A percentile compares a stretch with the other conserved stretches of the same genome.
phyloP scores from a whole-genome alignment of 2,329 filamentous ascomycete genomes.

The Neonectria punicea region DNA sequence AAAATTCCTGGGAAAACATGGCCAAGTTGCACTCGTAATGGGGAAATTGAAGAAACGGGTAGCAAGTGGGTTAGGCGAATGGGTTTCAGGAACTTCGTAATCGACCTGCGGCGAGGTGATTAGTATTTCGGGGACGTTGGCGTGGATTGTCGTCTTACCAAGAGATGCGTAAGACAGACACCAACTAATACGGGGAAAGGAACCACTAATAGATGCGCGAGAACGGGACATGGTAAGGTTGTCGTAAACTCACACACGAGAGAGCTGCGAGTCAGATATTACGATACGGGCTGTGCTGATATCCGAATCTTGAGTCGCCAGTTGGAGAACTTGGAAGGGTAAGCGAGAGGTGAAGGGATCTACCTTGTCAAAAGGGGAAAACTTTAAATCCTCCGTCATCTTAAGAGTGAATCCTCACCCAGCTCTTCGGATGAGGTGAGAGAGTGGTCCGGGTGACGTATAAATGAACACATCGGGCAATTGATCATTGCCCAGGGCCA shows the following conservation, averaged over 20 bases:
- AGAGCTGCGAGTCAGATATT: conserved; percentile 18
- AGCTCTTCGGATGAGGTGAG: background rate
- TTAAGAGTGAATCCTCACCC: background rate
- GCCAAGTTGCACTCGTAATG: background rate
- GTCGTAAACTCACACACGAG: background rate
- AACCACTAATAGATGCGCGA: background rate
- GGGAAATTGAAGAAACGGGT: background rate
- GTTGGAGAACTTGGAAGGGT: background rate
- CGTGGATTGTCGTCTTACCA: background rate
- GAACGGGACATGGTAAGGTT: background rate
- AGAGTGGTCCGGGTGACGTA: background rate
- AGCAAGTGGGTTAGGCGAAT: background rate
- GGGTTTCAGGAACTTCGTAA: conserved; percentile 1
- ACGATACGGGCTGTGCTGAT: conserved; percentile 1
- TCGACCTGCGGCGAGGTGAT: conserved; percentile 1
- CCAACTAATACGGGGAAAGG: background rate
- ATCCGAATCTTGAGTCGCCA: conserved; percentile 6
- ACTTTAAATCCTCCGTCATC: conserved; percentile 21
- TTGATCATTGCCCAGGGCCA: background rate
- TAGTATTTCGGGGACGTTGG: background rate
- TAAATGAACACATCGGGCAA: background rate
- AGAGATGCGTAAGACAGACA: background rate
- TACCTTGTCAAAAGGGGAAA: conserved; percentile 8
- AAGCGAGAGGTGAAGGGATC: conserved; percentile 24
- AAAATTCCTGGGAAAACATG: conserved; percentile 2